A percentile compares a stretch with the other conserved stretches of the same genome.
Evolutionary conservation across 495 filamentous ascomycete species (phyloP).

Genomic region (Xylaria grammica): DNA sequence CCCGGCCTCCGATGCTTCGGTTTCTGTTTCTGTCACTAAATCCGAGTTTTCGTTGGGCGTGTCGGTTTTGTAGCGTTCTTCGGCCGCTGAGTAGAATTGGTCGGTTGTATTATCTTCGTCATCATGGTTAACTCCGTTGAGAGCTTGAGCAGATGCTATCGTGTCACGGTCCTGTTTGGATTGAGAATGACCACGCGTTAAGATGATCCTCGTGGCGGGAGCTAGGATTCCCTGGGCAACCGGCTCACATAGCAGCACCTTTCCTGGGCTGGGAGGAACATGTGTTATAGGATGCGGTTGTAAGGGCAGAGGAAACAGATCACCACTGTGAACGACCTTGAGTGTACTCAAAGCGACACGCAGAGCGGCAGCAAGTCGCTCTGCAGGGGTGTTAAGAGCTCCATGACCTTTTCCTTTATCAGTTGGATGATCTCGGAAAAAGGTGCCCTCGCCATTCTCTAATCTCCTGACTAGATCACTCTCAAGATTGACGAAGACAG

Average conservation of each 20-base stretch:
- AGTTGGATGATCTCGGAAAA: conserved; percentile 54
- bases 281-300: conserved; percentile 90
- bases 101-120: conserved; percentile 85
- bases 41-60: conserved; percentile 47
- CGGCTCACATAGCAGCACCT: conserved; percentile 74
- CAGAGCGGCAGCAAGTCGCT: conserved; percentile 75
- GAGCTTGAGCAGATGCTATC: conserved; percentile 36
- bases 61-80: conserved; percentile 64
- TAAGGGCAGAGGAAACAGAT: conserved; percentile 80
- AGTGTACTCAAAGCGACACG: conserved; percentile 72
- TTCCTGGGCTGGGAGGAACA: conserved; percentile 79
- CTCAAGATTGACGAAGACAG: conserved; percentile 84
- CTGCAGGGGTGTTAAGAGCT: conserved; percentile 57
- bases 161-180: conserved; percentile 46
- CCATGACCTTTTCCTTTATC: conserved; percentile 33
- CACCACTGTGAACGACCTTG: conserved; percentile 80
- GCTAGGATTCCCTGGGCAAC: conserved; percentile 85
- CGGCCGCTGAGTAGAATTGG: conserved; percentile 85
- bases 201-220: conserved; percentile 69
- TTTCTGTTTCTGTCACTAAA: conserved; percentile 58
- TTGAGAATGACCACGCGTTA: conserved; percentile 61
- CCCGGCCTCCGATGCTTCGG: conserved; percentile 64
- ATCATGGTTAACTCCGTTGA: conserved; percentile 68
- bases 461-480: conserved; percentile 66
- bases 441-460: conserved; percentile 62